A percentile compares a stretch with the other conserved stretches of the same genome.
phyloP scores from a whole-genome alignment of 2,329 filamentous ascomycete genomes.

The Mollisia scopiformis region DNA sequence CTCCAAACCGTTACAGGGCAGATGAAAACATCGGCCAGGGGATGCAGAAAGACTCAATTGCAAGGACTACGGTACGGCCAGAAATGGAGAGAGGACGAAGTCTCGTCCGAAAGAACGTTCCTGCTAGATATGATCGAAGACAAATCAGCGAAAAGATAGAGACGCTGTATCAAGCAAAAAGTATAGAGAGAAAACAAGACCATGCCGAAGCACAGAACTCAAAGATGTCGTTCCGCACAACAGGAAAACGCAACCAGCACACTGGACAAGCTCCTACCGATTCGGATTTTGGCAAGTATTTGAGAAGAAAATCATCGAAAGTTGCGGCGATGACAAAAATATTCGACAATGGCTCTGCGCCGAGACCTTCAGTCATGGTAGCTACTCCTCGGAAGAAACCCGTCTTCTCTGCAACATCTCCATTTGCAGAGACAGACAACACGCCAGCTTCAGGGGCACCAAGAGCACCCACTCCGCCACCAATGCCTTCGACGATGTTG shows the following conservation, averaged over 20 bases:
- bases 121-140: slow-evolving; percentile 3
- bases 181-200: slow-evolving; percentile 20
- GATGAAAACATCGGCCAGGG: background rate
- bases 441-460: background rate
- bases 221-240: background rate
- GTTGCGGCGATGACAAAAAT: slow-evolving; percentile 29
- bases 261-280: background rate
- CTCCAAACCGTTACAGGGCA: background rate
- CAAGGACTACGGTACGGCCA: background rate
- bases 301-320: slow-evolving; percentile 13
- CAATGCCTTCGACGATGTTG: background rate
- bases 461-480: background rate
- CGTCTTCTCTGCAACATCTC: background rate
- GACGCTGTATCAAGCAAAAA: slow-evolving; percentile 27
- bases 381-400: background rate
- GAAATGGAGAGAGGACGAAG: background rate
- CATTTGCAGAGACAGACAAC: background rate
- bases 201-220: background rate
- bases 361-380: slow-evolving; percentile 3
- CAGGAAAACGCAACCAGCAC: background rate
- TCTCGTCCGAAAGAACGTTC: background rate
- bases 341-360: slow-evolving; percentile 23
- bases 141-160: slow-evolving; percentile 29
- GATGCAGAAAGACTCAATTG: background rate
- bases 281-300: background rate